phyloP scores from a whole-genome alignment of 1,284 basidiomycete species.

The Mycena sp. region DNA sequence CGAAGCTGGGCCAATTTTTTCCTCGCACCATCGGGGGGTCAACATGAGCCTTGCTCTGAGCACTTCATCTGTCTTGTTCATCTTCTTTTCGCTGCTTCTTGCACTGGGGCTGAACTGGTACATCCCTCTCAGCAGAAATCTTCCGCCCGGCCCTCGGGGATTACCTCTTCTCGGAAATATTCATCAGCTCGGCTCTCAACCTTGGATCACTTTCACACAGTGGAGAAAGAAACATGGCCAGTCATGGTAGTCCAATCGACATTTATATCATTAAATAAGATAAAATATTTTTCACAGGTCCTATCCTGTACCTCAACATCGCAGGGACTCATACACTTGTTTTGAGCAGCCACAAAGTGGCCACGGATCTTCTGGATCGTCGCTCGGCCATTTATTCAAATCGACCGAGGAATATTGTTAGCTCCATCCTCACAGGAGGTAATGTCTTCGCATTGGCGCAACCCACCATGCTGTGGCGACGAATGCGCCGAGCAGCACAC shows the following conservation, averaged over 20 bases:
- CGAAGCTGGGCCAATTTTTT: no score
- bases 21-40: no score
- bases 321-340: constrained; percentile 16
- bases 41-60: no score
- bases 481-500: background rate
- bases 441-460: constrained; percentile 19
- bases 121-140: no score
- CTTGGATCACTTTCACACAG: no score
- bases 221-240: no score
- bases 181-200: background rate
- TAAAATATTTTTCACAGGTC: constrained; percentile 9
- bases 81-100: no score
- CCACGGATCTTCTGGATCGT: constrained; percentile 25
- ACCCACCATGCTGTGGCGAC: background rate
- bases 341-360: constrained; percentile 17
- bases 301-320: constrained; percentile 15
- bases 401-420: constrained; percentile 22
- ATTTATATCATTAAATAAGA: background rate
- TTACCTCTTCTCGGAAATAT: no score
- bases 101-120: no score
- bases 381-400: constrained; percentile 25
- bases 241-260: no score
- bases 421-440: constrained; percentile 21
- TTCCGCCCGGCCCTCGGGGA: no score
- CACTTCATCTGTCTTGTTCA: no score